Conservation (phyloP, 2,329 filamentous ascomycete genomes). For the Arthrobotrys megalospora region DNA sequence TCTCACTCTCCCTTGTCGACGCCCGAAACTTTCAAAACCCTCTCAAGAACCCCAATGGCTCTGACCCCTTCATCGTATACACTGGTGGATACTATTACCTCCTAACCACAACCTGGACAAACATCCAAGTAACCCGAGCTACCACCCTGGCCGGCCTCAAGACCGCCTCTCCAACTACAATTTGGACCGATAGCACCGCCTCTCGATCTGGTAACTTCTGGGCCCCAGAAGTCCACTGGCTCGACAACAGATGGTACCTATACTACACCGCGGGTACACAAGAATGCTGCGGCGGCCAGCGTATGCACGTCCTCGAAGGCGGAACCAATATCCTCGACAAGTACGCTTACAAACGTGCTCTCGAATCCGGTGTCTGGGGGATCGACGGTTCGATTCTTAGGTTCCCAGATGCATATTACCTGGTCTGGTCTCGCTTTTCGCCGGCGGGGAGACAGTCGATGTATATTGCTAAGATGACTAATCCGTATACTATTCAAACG, state of each 20-base stretch:
- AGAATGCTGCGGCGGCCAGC: constrained; percentile 71
- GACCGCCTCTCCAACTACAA: constrained; percentile 70
- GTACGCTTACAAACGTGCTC: constrained; percentile 71
- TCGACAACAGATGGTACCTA: constrained; percentile 70
- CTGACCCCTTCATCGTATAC: constrained; percentile 73
- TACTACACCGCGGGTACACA: constrained; percentile 73
- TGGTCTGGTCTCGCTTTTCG: constrained; percentile 72
- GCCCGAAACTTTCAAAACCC: constrained; percentile 71
- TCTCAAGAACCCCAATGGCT: constrained; percentile 70
- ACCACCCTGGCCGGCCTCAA: constrained; percentile 73
- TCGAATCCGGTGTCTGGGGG: constrained; percentile 69
- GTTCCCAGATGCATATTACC: constrained; percentile 71
- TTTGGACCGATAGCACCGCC: constrained; percentile 71
- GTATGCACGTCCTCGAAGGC: constrained; percentile 72
- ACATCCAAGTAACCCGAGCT: constrained; percentile 73
- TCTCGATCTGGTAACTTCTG: constrained; percentile 73
- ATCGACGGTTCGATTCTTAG: constrained; percentile 73
- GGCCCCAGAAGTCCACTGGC: constrained; percentile 69
- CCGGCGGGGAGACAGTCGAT: constrained; percentile 68
- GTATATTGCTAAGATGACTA: constrained; percentile 68
- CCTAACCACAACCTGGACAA: constrained; percentile 73
- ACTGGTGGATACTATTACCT: constrained; percentile 74
- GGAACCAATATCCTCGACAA: constrained; percentile 72
- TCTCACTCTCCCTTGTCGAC: constrained; percentile 31
- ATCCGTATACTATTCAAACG: constrained; percentile 69